Conservation (phyloP, 73 alveolate genomes). For the Blepharisma stoltei region DNA sequence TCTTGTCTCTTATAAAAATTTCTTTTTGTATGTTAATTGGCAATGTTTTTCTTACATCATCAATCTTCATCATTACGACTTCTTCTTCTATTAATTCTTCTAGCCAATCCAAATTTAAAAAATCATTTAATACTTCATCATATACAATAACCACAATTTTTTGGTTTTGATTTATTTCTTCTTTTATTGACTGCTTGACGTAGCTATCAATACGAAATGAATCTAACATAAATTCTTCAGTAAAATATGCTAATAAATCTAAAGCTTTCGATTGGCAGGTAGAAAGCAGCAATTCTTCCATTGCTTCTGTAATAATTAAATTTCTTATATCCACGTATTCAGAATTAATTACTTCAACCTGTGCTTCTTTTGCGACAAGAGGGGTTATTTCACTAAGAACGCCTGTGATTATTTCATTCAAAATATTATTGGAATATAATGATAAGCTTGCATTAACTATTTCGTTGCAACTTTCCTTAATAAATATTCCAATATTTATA, state of each 20-base stretch:
- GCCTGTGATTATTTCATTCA: slow-evolving; percentile 1
- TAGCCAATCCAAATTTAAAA: not conserved
- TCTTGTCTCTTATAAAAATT: not conserved
- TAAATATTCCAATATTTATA: not conserved
- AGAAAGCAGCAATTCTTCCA: slow-evolving; percentile 1
- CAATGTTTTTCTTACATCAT: not conserved
- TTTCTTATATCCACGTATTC: slow-evolving; percentile 20
- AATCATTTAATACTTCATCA: not conserved
- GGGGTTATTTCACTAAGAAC: slow-evolving; percentile 12
- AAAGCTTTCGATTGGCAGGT: not conserved
- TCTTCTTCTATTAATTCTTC: slow-evolving; percentile 11
- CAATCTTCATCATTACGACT: not conserved
- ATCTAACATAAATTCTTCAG: not conserved
- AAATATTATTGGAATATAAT: not conserved
- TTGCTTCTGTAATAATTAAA: not conserved
- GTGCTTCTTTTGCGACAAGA: not conserved
- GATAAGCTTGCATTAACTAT: not conserved
- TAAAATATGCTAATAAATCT: not conserved
- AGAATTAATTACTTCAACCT: slow-evolving; percentile 16
- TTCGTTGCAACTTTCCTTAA: slow-evolving; percentile 1
- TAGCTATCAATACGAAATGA: not conserved
- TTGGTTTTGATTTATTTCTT: slow-evolving; percentile 5
- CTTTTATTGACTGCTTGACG: not conserved
- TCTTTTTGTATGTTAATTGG: slow-evolving; percentile 10
- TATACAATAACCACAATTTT: slow-evolving; percentile 4